Percentiles rank a stretch among this genome's conserved stretches.
Evolutionary conservation across 139 green algal species (phyloP).

Genomic region (Tetratostichococcus sp.): DNA sequence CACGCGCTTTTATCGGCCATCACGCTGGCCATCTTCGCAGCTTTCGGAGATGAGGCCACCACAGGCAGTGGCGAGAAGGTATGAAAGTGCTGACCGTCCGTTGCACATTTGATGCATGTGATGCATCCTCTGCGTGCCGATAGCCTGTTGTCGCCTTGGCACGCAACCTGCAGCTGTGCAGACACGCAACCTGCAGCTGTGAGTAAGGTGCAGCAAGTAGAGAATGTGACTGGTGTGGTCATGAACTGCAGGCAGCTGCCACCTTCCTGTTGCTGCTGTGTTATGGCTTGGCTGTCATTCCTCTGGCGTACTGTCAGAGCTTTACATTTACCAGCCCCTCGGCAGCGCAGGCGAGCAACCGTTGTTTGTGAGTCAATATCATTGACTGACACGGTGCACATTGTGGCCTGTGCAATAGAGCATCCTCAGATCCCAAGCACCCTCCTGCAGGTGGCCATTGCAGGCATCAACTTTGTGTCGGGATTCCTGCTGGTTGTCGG

Average conservation of each 20-base stretch:
- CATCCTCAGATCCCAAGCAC: too few species aligned
- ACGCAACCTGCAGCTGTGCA: too few species aligned
- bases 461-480: slow-evolving; percentile 34
- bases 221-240: too few species aligned
- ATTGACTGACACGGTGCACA: too few species aligned
- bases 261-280: slow-evolving; percentile 25
- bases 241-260: slow-evolving; percentile 12
- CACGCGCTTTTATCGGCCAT: slow-evolving; percentile 4
- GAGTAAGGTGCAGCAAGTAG: too few species aligned
- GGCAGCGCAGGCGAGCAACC: slow-evolving; percentile 23
- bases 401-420: too few species aligned
- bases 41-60: slow-evolving; percentile 5
- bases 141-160: too few species aligned
- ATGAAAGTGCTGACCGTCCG: too few species aligned
- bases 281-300: slow-evolving; percentile 33
- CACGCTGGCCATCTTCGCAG: slow-evolving; percentile 22
- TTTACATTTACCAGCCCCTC: slow-evolving; percentile 34
- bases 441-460: slow-evolving; percentile 32
- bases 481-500: slow-evolving; percentile 35
- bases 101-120: too few species aligned
- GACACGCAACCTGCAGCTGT: too few species aligned
- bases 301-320: slow-evolving; percentile 32
- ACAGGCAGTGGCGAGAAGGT: not conserved
- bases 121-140: too few species aligned
- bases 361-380: too few species aligned